These are phyloP conservation scores for Paradendryphiella salina DNA, from an alignment of 2,329 filamentous ascomycete species.

Conservation along the genomic window DNA sequence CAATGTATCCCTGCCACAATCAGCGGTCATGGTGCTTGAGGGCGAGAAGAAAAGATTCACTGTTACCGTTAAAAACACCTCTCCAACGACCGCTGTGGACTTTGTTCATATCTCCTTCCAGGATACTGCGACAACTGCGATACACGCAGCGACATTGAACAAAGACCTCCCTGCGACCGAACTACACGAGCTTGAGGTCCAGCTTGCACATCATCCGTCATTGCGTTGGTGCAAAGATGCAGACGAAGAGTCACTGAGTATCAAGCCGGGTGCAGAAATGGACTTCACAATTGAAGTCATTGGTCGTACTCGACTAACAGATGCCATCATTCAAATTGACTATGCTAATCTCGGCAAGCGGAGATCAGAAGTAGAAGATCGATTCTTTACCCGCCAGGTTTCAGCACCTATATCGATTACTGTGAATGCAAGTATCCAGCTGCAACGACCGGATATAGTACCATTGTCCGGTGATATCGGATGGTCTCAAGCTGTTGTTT, in stretches of 20 bases:
- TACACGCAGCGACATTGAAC: constrained; percentile 74
- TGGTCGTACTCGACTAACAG: constrained; percentile 81
- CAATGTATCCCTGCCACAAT: constrained; percentile 77
- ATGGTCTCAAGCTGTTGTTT: constrained; percentile 53
- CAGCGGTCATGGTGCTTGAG: constrained; percentile 88
- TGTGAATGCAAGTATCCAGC: constrained; percentile 86
- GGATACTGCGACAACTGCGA: constrained; percentile 78
- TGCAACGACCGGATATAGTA: constrained; percentile 77
- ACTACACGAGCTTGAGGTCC: constrained; percentile 82
- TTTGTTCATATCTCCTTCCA: constrained; percentile 87
- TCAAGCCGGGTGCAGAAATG: constrained; percentile 67
- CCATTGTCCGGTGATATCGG: constrained; percentile 72
- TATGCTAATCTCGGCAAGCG: constrained; percentile 79
- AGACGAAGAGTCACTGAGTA: constrained; percentile 56
- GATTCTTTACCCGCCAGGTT: constrained; percentile 83
- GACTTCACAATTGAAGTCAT: constrained; percentile 83
- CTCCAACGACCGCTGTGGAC: constrained; percentile 70
- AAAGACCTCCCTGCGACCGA: constrained; percentile 78
- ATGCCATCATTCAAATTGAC: constrained; percentile 78
- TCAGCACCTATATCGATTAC: constrained; percentile 81
- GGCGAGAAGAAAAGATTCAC: constrained; percentile 80
- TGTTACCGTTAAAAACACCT: constrained; percentile 79
- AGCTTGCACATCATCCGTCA: constrained; percentile 72
- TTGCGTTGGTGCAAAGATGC: constrained; percentile 54
- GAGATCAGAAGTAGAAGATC: constrained; percentile 67